phyloP scores from a whole-genome alignment of 78 protist genomes.

The Parvularia atlantis region DNA sequence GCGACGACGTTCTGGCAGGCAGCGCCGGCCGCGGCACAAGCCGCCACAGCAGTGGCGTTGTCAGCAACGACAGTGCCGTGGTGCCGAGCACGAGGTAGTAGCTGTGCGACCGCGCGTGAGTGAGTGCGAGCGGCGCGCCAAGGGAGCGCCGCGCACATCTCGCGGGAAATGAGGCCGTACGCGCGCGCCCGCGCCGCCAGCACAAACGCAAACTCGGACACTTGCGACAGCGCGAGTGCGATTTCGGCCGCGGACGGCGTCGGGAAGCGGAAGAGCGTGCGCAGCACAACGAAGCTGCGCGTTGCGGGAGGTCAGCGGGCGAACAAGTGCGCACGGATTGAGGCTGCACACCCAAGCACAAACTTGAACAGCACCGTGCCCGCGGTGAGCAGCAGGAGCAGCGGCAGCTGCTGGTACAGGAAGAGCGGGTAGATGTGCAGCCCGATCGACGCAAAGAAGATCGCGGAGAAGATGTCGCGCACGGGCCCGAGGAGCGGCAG shows the following conservation, averaged over 20 bases:
- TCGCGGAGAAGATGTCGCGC: conserved; percentile 8
- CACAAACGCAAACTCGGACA: conserved; percentile 31
- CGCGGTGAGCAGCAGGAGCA: conserved; percentile 7
- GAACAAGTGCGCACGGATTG: no score
- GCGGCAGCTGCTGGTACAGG: not conserved
- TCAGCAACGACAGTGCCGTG: not conserved
- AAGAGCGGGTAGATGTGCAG: conserved; percentile 25
- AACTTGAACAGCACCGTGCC: not conserved
- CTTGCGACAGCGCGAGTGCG: conserved; percentile 13
- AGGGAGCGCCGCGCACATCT: no score
- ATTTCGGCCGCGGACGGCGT: not conserved
- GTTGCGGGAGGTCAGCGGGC: no score
- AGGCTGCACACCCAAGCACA: no score
- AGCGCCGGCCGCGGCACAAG: no score
- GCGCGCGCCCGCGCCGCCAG: conserved; percentile 5
- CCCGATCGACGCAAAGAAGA: conserved; percentile 22
- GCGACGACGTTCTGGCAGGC: no score
- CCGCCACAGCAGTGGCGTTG: no score
- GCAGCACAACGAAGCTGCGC: not conserved
- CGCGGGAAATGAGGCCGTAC: not conserved
- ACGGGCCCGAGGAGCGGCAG: conserved; percentile 8
- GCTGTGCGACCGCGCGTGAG: not conserved
- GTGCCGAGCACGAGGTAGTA: conserved; percentile 12
- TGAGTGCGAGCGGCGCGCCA: not conserved
- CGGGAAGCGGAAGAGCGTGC: not conserved